phyloP scores from a whole-genome alignment of 805 yeast species.

The Kazachstania viticola region DNA sequence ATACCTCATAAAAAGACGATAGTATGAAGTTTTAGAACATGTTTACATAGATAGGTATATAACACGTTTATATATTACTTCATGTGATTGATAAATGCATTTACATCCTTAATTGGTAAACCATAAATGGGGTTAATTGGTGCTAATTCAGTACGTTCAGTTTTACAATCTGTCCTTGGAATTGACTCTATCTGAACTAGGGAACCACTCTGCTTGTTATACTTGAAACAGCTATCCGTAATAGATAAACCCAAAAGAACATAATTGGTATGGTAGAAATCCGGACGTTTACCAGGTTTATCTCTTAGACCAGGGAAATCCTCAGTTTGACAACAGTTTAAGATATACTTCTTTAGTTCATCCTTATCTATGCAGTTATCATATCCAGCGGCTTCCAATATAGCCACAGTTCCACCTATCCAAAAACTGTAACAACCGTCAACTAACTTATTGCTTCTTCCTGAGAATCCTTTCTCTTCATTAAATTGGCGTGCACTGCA shows the following conservation, averaged over 20 bases:
- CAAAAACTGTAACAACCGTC: background rate
- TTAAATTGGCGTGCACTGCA: slow-evolving; percentile 51
- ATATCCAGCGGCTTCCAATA: slow-evolving; percentile 26
- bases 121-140: slow-evolving; percentile 50
- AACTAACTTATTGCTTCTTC: slow-evolving; percentile 80
- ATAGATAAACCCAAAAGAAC: slow-evolving; percentile 56
- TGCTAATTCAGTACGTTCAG: slow-evolving; percentile 5
- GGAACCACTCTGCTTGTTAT: background rate
- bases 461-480: slow-evolving; percentile 80
- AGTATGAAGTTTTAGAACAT: no score
- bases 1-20: no score
- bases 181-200: background rate
- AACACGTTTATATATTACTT: no score
- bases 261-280: slow-evolving; percentile 87
- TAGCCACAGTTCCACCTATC: slow-evolving; percentile 30
- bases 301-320: slow-evolving; percentile 69
- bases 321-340: slow-evolving; percentile 60
- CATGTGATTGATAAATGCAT: no score
- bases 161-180: background rate
- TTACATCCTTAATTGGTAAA: slow-evolving; percentile 35
- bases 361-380: slow-evolving; percentile 36
- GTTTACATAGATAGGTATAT: no score
- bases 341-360: slow-evolving; percentile 51
- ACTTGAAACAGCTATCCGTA: slow-evolving; percentile 10
- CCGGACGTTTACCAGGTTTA: slow-evolving; percentile 74